A percentile compares a stretch with the other conserved stretches of the same genome.
Conservation (phyloP, 73 alveolate species). For the Blepharisma japonicum region DNA sequence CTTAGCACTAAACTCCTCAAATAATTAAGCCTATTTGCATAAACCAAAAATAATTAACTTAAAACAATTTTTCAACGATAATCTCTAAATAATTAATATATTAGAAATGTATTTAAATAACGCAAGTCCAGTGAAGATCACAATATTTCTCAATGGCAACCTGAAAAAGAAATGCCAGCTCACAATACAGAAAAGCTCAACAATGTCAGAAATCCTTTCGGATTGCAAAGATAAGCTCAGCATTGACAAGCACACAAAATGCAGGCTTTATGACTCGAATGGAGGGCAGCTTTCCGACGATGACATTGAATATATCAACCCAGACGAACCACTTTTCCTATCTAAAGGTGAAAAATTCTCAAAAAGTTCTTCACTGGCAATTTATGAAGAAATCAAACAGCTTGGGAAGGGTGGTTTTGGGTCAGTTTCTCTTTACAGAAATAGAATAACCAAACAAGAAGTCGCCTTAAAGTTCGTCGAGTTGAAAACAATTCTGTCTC, state of each 20-base stretch:
- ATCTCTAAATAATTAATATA: too few species aligned
- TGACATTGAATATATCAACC: slow-evolving; percentile 18
- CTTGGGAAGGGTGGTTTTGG: slow-evolving; percentile 98
- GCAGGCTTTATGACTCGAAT: neutral
- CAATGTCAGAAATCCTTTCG: slow-evolving; percentile 1
- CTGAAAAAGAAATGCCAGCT: slow-evolving; percentile 5
- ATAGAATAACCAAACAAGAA: slow-evolving; percentile 73
- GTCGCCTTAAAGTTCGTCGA: slow-evolving; percentile 92
- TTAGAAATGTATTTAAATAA: neutral
- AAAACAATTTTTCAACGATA: too few species aligned
- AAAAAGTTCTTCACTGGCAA: slow-evolving; percentile 13
- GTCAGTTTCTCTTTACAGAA: slow-evolving; percentile 79
- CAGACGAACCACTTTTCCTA: neutral
- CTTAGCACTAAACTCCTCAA: too few species aligned
- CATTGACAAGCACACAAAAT: slow-evolving; percentile 5
- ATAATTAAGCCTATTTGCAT: too few species aligned
- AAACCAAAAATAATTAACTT: too few species aligned
- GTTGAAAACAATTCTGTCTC: slow-evolving; percentile 56
- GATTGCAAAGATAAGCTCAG: neutral
- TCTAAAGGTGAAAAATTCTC: slow-evolving; percentile 29
- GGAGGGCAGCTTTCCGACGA: slow-evolving; percentile 25
- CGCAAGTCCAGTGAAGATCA: neutral
- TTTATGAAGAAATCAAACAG: slow-evolving; percentile 54
- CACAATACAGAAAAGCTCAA: neutral
- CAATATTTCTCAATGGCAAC: slow-evolving; percentile 26